Evolutionary conservation across 352 stramenopile species (phyloP), one percentile per base, ranked within the genome.

Genomic region (Globisporangium cederbergense): DNA sequence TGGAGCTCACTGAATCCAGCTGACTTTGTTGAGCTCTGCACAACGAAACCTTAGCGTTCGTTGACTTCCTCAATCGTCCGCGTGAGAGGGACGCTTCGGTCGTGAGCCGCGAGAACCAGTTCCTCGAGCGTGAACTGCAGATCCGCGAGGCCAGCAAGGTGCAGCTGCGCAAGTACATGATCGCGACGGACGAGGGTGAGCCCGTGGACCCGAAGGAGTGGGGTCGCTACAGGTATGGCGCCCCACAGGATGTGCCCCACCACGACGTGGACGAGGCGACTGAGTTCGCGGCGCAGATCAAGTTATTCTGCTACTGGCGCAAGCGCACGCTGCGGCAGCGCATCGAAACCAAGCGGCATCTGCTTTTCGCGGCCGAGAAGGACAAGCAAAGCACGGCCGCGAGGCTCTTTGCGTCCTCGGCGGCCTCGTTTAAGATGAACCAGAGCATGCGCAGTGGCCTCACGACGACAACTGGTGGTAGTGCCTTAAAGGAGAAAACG

Each of bases 161-260:
- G 42, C 83, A 90, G 62, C 55, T 91, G 43, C 79, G 70, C 13
- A 84, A 85, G 60, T 91, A 83, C 65, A 91, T 91, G 83, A 58
- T 91, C 25, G 80, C 79, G 22, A 89, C 80, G 1, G 81, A 91
- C 43, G 57, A 73, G 54, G 74, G 84, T 51, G 71, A 86, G 30
- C 59, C 65, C 5, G 81, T 82, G 16, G 83, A 91, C 62, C 67
- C 73, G 0, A 88, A 83, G 54, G 83, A 91, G 47, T 91, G 83
- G 83, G 63, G 66, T 38, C 70, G 79, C 0, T 90, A 91, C 59
- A 72, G 78, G n/a, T 83, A 79, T 42, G 72, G 79, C 1, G 64
- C 65, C 22, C 77, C 79, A 8, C 74, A 75, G 7, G 62, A 71
- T 34, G 71, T 86, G 0, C 81, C 80, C 5, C 74, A 62, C 28